These are phyloP conservation scores for Lipomyces lipofer DNA, from an alignment of 805 yeast genomes.

Conservation along the genomic window DNA sequence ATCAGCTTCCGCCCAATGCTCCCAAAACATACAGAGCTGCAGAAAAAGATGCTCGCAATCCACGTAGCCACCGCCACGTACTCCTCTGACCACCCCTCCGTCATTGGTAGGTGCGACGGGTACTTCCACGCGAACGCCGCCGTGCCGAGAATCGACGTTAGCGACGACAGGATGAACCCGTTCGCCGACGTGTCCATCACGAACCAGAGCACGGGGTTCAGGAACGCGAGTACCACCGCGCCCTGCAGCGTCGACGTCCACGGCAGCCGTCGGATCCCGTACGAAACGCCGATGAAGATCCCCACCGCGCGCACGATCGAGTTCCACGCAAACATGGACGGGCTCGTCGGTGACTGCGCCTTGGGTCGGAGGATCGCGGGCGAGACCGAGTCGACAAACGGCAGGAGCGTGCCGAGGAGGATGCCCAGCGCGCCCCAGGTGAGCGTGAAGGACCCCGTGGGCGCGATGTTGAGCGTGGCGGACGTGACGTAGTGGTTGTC, in stretches of 20 bases:
- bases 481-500: constrained; percentile 36
- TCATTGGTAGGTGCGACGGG: constrained; percentile 30
- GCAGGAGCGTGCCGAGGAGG: constrained; percentile 36
- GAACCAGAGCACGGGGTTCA: constrained; percentile 45
- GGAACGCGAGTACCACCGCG: constrained; percentile 41
- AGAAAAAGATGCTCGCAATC: constrained; percentile 38
- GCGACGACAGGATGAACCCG: constrained; percentile 41
- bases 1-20: constrained; percentile 43
- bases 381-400: constrained; percentile 33
- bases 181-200: constrained; percentile 41
- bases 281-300: constrained; percentile 43
- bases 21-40: constrained; percentile 43
- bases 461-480: constrained; percentile 32
- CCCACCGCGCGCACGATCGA: constrained; percentile 44
- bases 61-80: constrained; percentile 36
- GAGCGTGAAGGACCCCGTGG: constrained; percentile 32
- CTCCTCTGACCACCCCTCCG: constrained; percentile 30
- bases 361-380: constrained; percentile 22
- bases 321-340: constrained; percentile 38
- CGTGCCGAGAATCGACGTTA: constrained; percentile 39
- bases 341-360: constrained; percentile 16
- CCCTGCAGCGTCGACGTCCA: constrained; percentile 43
- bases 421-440: constrained; percentile 38
- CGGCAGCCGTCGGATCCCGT: constrained; percentile 42
- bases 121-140: constrained; percentile 33